Percentiles rank a stretch among this genome's conserved stretches.
Evolutionary conservation across 352 stramenopile genomes (phyloP).

Genomic region (Globisporangium splendens): DNA sequence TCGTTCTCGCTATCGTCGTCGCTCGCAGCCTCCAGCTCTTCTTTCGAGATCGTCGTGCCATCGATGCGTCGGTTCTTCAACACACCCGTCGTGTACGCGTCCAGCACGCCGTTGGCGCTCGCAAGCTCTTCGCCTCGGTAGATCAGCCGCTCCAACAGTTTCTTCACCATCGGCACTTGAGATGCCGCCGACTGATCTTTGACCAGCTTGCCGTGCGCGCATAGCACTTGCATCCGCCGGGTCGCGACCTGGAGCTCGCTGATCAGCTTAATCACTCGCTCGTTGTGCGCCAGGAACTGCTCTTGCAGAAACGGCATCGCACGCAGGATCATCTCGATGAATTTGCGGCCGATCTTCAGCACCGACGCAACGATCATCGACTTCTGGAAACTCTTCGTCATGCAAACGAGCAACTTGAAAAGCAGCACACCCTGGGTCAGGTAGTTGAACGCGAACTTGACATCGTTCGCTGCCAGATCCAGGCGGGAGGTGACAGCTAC

Average conservation of each 20-base stretch:
- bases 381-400: constrained; percentile 61
- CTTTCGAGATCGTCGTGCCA: constrained; percentile 51
- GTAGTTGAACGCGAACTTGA: constrained; percentile 45
- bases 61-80: constrained; percentile 70
- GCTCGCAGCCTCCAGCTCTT: constrained; percentile 24
- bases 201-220: constrained; percentile 55
- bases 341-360: constrained; percentile 49
- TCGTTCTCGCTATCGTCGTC: constrained; percentile 17
- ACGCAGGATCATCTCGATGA: constrained; percentile 43
- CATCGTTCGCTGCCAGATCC: constrained; percentile 27
- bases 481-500: constrained; percentile 32
- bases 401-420: constrained; percentile 57
- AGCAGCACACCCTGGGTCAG: constrained; percentile 46
- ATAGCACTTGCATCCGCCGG: constrained; percentile 57
- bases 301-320: constrained; percentile 55
- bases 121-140: constrained; percentile 55
- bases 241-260: constrained; percentile 56
- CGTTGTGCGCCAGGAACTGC: constrained; percentile 44
- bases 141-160: constrained; percentile 55
- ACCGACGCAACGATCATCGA: constrained; percentile 40
- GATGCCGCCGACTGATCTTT: constrained; percentile 45
- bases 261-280: constrained; percentile 49
- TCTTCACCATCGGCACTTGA: constrained; percentile 67
- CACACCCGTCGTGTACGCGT: constrained; percentile 57
- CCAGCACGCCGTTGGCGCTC: constrained; percentile 45